phyloP scores from a whole-genome alignment of 1,284 basidiomycete genomes.

The Cutaneotrichosporon spelunceum region DNA sequence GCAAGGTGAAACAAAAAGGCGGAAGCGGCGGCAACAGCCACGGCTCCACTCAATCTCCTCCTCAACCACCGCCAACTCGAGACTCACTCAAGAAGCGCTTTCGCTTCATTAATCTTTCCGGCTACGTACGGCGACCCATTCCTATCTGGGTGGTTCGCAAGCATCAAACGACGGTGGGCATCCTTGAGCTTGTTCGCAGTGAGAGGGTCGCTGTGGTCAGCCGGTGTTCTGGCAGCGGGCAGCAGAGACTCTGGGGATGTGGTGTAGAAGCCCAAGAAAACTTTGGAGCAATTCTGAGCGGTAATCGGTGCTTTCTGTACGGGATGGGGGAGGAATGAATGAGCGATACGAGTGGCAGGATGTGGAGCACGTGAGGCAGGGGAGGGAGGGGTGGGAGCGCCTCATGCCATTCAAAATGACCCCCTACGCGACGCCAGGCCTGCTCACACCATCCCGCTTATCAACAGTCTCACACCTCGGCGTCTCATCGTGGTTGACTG shows the following conservation, averaged over 20 bases:
- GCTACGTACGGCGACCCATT: constrained; percentile 94
- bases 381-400: too few relatives aligned
- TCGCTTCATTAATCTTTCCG: constrained; percentile 96
- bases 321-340: not conserved
- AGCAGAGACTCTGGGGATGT: not conserved
- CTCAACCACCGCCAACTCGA: not conserved
- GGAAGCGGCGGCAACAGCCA: not conserved
- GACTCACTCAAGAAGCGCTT: constrained; percentile 67
- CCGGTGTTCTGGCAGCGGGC: not conserved
- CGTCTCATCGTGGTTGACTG: too few relatives aligned
- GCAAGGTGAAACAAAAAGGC: not conserved
- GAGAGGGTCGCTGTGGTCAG: constrained; percentile 63
- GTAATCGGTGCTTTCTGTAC: too few relatives aligned
- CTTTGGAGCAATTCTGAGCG: not conserved
- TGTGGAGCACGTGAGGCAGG: too few relatives aligned
- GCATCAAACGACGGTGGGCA: constrained; percentile 86
- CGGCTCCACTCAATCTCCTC: not conserved
- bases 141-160: constrained; percentile 71
- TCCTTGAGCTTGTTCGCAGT: constrained; percentile 76
- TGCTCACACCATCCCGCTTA: too few relatives aligned
- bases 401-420: too few relatives aligned
- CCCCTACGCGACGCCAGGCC: too few relatives aligned
- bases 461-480: too few relatives aligned
- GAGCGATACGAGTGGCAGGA: not conserved
- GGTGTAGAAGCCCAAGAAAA: not conserved